Evolutionary conservation across 139 green algal genomes (phyloP).

Genomic region (Chlamydomonas sphaeroides): DNA sequence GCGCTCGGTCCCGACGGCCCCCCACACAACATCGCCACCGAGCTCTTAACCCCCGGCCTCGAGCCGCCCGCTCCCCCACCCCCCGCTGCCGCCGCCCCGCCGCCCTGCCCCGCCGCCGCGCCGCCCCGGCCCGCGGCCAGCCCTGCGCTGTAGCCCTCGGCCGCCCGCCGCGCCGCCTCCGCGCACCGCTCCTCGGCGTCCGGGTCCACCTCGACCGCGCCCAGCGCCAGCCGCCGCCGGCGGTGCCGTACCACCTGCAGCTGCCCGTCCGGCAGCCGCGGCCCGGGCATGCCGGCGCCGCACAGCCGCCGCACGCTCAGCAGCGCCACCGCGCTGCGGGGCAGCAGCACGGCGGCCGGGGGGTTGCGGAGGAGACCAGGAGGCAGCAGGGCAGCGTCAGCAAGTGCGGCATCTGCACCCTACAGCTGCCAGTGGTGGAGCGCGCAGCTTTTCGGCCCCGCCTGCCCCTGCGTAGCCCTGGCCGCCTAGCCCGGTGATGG

Average conservation of each 20-base stretch:
- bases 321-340: slow-evolving; percentile 66
- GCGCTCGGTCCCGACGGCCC: slow-evolving; percentile 10
- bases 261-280: slow-evolving; percentile 49
- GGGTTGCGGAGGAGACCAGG: background rate
- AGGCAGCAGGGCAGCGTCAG: background rate
- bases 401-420: background rate
- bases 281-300: slow-evolving; percentile 49
- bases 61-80: background rate
- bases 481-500: background rate
- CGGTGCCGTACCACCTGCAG: slow-evolving; percentile 74
- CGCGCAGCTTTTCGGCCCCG: too few species aligned
- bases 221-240: slow-evolving; percentile 66
- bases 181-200: slow-evolving; percentile 60
- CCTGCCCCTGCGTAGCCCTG: background rate
- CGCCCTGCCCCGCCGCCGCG: background rate
- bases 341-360: background rate
- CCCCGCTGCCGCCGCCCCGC: background rate
- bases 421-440: too few species aligned
- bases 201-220: slow-evolving; percentile 67
- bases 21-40: slow-evolving; percentile 41
- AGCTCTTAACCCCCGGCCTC: background rate
- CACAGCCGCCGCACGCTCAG: slow-evolving; percentile 72
- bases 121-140: too few species aligned
- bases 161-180: slow-evolving; percentile 25
- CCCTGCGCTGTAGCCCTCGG: background rate